Conservation (phyloP, 1,284 basidiomycete species). For the Naganishia sp. region DNA sequence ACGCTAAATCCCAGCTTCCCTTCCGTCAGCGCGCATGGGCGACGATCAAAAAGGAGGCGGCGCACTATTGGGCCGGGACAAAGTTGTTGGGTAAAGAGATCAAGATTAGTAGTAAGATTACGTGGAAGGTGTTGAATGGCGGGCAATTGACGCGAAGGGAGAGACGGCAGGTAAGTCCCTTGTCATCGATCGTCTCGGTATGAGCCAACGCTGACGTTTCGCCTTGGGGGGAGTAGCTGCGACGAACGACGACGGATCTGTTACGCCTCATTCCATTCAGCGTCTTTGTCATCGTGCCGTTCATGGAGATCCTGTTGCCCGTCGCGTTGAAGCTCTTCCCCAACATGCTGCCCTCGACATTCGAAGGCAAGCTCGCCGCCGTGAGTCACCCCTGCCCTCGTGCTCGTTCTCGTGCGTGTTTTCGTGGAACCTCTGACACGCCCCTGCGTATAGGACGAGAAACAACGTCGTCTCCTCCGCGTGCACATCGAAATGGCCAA, state of each 20-base stretch:
- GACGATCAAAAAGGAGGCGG: slow-evolving; percentile 90
- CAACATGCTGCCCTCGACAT: slow-evolving; percentile 97
- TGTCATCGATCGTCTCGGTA: too few species aligned
- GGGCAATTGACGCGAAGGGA: slow-evolving; percentile 89
- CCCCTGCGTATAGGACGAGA: slow-evolving; percentile 72
- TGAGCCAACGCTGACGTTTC: slow-evolving; percentile 35
- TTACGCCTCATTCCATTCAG: slow-evolving; percentile 91
- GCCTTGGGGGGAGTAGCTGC: slow-evolving; percentile 62
- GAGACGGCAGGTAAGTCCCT: slow-evolving; percentile 71
- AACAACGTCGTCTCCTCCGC: slow-evolving; percentile 90
- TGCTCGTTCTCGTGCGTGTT: not conserved
- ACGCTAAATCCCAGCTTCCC: slow-evolving; percentile 37
- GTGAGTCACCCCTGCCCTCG: slow-evolving; percentile 56
- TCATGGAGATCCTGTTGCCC: slow-evolving; percentile 97
- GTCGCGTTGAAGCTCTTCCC: slow-evolving; percentile 97
- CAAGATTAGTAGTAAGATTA: slow-evolving; percentile 80
- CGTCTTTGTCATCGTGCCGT: slow-evolving; percentile 92
- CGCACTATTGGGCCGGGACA: slow-evolving; percentile 96
- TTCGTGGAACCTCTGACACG: not conserved
- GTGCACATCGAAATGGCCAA: slow-evolving; percentile 98
- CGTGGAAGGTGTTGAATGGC: slow-evolving; percentile 90
- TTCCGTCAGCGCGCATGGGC: slow-evolving; percentile 64
- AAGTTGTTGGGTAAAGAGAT: slow-evolving; percentile 95
- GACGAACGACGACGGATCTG: slow-evolving; percentile 88
- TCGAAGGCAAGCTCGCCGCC: slow-evolving; percentile 93